A percentile compares a stretch with the other conserved stretches of the same genome.
phyloP scores from a whole-genome alignment of 2,329 filamentous ascomycete species.

The Lachnellula arida region DNA sequence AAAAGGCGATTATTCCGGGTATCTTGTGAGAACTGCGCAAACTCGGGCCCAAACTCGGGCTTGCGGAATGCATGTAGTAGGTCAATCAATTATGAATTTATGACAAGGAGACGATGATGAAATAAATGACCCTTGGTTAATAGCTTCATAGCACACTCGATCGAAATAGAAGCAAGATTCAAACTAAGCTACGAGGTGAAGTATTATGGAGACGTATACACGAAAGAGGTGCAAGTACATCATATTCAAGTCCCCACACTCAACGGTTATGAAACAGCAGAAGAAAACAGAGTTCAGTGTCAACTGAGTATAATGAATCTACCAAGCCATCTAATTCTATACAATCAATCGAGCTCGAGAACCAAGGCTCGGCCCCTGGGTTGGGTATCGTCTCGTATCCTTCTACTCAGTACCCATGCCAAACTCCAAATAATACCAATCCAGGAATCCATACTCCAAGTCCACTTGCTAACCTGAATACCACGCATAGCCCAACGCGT shows the following conservation, averaged over 20 bases:
- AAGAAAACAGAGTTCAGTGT: too few species aligned
- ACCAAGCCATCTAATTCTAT: not conserved
- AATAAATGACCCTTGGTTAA: too few species aligned
- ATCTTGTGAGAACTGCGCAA: slow-evolving; percentile 30
- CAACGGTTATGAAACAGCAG: not conserved
- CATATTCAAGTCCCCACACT: not conserved
- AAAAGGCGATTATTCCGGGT: slow-evolving; percentile 68
- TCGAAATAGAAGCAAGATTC: too few species aligned
- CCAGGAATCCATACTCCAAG: not conserved
- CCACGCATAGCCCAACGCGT: not conserved
- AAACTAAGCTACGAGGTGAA: too few species aligned
- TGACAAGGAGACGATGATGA: not conserved
- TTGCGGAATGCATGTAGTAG: too few species aligned
- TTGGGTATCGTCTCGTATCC: not conserved
- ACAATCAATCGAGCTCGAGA: not conserved
- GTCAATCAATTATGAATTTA: not conserved
- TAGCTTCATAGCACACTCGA: too few species aligned
- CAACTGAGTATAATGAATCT: too few species aligned
- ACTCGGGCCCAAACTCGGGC: too few species aligned
- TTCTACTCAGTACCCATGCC: not conserved
- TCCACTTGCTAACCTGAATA: not conserved
- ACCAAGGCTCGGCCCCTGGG: not conserved
- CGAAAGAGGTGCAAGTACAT: too few species aligned
- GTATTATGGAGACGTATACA: too few species aligned
- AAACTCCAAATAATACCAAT: not conserved